Percentiles rank a stretch among this genome's conserved stretches.
phyloP scores from a whole-genome alignment of 805 yeast genomes.

The Ogataea henricii region DNA sequence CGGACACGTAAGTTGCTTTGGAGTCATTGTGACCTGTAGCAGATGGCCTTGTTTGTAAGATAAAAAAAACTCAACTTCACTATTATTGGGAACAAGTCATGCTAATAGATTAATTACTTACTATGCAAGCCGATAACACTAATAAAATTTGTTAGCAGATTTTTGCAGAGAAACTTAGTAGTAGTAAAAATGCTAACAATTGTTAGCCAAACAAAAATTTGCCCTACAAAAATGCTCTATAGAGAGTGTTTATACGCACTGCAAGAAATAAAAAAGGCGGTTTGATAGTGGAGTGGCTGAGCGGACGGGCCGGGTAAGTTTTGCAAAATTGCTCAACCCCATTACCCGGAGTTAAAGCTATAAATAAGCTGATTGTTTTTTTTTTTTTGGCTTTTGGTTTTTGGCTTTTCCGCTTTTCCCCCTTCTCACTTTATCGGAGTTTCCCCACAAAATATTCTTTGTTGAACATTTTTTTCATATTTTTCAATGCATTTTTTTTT shows the following conservation, averaged over 20 bases:
- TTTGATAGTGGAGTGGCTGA: conserved; percentile 10
- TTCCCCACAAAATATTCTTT: not conserved
- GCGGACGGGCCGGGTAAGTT: conserved; percentile 13
- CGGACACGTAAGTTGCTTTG: not conserved
- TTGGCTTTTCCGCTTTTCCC: too few species aligned
- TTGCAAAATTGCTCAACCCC: not conserved
- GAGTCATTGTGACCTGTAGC: not conserved
- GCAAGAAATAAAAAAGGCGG: conserved; percentile 7
- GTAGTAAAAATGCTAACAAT: conserved; percentile 8
- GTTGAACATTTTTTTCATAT: not conserved
- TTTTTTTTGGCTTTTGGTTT: too few species aligned
- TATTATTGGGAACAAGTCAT: not conserved
- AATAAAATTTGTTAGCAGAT: conserved; percentile 13
- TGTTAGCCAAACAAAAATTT: conserved; percentile 3
- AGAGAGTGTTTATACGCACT: conserved; percentile 9
- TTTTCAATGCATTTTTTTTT: not conserved
- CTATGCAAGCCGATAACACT: conserved; percentile 14
- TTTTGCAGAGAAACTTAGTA: conserved; percentile 9
- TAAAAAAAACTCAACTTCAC: conserved; percentile 7
- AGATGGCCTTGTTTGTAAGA: not conserved
- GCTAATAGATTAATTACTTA: conserved; percentile 10
- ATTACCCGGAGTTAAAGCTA: not conserved
- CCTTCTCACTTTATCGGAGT: not conserved
- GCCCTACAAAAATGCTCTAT: conserved; percentile 16
- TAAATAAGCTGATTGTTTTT: too few species aligned